Evolutionary conservation across 345 rosid genomes (phyloP).

Genomic region (Atalantia buxifolia): DNA sequence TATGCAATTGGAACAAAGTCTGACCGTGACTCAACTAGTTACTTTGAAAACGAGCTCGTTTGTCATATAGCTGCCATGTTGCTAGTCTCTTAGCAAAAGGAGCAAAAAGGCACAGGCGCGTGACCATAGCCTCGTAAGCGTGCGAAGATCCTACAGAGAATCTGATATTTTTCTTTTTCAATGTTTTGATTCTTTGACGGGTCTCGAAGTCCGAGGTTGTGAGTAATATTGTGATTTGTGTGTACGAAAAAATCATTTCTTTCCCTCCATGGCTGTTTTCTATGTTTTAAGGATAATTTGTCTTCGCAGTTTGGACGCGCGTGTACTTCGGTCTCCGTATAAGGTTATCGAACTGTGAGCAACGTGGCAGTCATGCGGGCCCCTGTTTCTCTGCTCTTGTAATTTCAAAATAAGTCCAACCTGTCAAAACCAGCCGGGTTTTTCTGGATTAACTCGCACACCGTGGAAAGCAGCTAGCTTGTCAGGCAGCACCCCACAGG

Average conservation of each 20-base stretch:
- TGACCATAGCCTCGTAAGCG: constrained; percentile 16
- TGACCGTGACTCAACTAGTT: background rate
- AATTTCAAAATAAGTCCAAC: background rate
- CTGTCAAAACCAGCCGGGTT: background rate
- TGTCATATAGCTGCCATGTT: background rate
- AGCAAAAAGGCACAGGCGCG: background rate
- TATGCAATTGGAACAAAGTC: background rate
- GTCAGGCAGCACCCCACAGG: background rate
- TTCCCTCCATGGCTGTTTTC: background rate
- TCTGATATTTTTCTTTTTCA: background rate
- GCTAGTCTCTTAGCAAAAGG: too few relatives aligned
- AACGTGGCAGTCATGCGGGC: background rate
- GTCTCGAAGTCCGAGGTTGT: constrained; percentile 13
- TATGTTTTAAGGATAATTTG: background rate
- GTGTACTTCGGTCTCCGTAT: background rate
- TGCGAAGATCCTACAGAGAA: constrained; percentile 18
- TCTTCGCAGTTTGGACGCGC: constrained; percentile 13
- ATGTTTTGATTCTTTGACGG: background rate
- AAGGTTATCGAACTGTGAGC: background rate
- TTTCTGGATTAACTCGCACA: background rate
- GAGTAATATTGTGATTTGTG: background rate
- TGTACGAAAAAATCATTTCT: background rate
- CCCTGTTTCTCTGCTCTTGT: background rate
- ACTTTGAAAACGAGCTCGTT: background rate
- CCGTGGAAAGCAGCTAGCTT: background rate